phyloP scores from a whole-genome alignment of 2,329 filamentous ascomycete species.

The Capronia epimyces region DNA sequence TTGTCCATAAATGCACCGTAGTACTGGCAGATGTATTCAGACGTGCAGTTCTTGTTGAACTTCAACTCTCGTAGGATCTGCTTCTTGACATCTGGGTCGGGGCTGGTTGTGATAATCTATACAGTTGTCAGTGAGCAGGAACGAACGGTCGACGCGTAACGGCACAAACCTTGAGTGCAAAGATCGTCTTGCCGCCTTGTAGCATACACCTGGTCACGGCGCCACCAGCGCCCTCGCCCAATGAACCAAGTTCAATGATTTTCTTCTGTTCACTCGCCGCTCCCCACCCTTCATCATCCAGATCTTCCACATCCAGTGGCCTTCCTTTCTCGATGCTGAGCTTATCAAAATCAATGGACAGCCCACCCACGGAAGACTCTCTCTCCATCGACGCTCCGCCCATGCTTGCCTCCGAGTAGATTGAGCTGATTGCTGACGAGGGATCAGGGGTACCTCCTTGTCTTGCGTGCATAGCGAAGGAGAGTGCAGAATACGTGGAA shows the following conservation, averaged over 20 bases:
- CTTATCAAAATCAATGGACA: constrained; percentile 73
- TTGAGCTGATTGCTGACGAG: constrained; percentile 77
- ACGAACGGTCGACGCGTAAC: not conserved
- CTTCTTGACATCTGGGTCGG: constrained; percentile 95
- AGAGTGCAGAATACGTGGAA: constrained; percentile 78
- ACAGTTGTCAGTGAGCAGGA: not conserved
- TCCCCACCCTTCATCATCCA: constrained; percentile 93
- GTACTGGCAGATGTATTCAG: constrained; percentile 93
- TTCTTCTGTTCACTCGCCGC: constrained; percentile 84
- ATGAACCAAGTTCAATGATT: constrained; percentile 78
- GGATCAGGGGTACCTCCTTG: constrained; percentile 69
- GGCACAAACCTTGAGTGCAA: constrained; percentile 78
- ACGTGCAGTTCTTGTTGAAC: constrained; percentile 97
- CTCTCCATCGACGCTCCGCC: constrained; percentile 72
- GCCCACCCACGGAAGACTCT: constrained; percentile 70
- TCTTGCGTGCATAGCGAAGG: constrained; percentile 68
- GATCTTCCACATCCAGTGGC: constrained; percentile 82
- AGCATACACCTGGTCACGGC: constrained; percentile 88
- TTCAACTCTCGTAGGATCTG: constrained; percentile 94
- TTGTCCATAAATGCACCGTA: constrained; percentile 96
- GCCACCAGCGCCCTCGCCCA: constrained; percentile 92
- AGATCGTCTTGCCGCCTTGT: constrained; percentile 86
- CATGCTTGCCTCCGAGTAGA: constrained; percentile 76
- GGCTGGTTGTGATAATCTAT: constrained; percentile 95
- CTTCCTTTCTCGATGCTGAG: constrained; percentile 75